Evolutionary conservation across 2,329 filamentous ascomycete genomes (phyloP).

Genomic region (Verruconis gallopava): DNA sequence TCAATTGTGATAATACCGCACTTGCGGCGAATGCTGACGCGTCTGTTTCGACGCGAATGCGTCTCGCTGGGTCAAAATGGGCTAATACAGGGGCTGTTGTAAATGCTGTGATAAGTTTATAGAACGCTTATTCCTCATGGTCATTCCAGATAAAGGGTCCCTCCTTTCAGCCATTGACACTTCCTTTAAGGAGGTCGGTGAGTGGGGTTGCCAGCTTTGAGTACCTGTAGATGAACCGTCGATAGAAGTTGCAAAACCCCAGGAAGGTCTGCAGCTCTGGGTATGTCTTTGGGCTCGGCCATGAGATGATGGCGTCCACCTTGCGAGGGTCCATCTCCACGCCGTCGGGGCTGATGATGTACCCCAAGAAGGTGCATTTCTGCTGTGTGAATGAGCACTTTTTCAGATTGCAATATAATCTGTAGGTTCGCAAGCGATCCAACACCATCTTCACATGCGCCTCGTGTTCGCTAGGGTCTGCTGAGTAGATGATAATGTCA

Average conservation of each 20-base stretch:
- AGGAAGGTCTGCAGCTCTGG: slow-evolving; percentile 18
- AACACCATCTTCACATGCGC: slow-evolving; percentile 8
- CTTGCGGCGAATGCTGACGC: slow-evolving; percentile 12
- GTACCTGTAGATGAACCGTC: slow-evolving; percentile 18
- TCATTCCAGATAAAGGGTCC: background rate
- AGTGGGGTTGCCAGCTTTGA: slow-evolving; percentile 13
- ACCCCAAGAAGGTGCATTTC: slow-evolving; percentile 17
- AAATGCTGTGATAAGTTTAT: slow-evolving; percentile 12
- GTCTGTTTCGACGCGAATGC: slow-evolving; percentile 14
- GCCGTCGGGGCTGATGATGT: slow-evolving; percentile 15
- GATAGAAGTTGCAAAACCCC: slow-evolving; percentile 24
- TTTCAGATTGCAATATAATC: slow-evolving; percentile 11
- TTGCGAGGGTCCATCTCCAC: slow-evolving; percentile 15
- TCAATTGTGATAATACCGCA: slow-evolving; percentile 11
- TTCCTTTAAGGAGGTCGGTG: slow-evolving; percentile 8
- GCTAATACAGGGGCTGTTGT: slow-evolving; percentile 12
- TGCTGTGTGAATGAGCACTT: slow-evolving; percentile 20
- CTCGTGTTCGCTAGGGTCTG: slow-evolving; percentile 6
- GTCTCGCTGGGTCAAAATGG: slow-evolving; percentile 13
- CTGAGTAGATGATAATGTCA: slow-evolving; percentile 16
- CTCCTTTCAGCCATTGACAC: background rate
- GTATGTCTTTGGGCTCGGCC: slow-evolving; percentile 13
- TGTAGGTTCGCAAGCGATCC: slow-evolving; percentile 4
- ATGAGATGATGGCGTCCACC: slow-evolving; percentile 14
- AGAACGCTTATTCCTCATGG: slow-evolving; percentile 5